phyloP scores from a whole-genome alignment of 2,329 filamentous ascomycete genomes.

The Penicillium sp. region DNA sequence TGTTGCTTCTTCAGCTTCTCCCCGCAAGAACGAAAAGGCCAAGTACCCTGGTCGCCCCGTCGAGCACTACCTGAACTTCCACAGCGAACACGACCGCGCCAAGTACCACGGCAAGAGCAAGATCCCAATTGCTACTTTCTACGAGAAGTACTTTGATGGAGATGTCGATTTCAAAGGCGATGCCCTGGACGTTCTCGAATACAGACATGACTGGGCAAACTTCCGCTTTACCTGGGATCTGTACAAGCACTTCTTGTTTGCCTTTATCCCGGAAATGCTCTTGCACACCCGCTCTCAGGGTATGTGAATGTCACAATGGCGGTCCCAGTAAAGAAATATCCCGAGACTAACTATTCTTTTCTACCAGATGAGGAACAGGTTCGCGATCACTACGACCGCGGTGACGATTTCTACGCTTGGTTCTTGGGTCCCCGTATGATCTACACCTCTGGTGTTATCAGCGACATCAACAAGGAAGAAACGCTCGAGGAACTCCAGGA shows the following conservation, averaged over 20 bases:
- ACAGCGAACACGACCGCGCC: slow-evolving; percentile 43
- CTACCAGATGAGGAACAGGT: slow-evolving; percentile 88
- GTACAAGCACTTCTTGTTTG: slow-evolving; percentile 83
- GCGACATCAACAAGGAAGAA: slow-evolving; percentile 82
- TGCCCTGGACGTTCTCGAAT: slow-evolving; percentile 81
- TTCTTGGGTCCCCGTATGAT: slow-evolving; percentile 98
- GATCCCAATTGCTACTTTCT: slow-evolving; percentile 70
- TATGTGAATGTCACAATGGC: slow-evolving; percentile 35
- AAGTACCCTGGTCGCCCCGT: slow-evolving; percentile 79
- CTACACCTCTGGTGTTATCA: slow-evolving; percentile 93
- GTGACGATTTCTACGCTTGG: slow-evolving; percentile 98
- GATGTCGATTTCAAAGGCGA: slow-evolving; percentile 96
- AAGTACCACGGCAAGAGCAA: slow-evolving; percentile 49
- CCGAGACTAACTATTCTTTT: not conserved
- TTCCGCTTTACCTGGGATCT: slow-evolving; percentile 84
- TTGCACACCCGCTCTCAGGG: slow-evolving; percentile 89
- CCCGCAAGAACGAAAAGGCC: slow-evolving; percentile 90
- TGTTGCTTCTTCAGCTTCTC: slow-evolving; percentile 71
- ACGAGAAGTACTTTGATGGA: slow-evolving; percentile 96
- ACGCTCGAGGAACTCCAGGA: slow-evolving; percentile 92
- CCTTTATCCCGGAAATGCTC: slow-evolving; percentile 84
- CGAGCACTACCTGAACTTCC: slow-evolving; percentile 70
- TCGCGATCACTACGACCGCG: slow-evolving; percentile 93
- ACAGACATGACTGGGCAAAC: slow-evolving; percentile 94
- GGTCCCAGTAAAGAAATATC: not conserved